Evolutionary conservation across 192 early-diverging fungal genomes (phyloP).

Genomic region (Chytriomyces sp.): DNA sequence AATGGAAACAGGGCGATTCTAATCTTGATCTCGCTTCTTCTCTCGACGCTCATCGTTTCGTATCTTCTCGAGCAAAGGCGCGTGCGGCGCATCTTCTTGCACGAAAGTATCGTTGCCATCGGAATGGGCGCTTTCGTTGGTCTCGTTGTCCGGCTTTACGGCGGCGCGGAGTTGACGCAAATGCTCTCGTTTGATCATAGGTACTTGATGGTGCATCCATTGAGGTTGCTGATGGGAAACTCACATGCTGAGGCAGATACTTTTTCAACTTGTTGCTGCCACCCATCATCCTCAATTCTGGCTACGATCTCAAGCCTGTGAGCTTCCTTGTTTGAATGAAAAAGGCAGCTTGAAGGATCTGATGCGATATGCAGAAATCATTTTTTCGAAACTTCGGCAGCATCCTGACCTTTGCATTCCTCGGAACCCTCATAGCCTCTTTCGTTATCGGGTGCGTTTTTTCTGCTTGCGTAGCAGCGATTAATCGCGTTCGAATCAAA

Average conservation of each 20-base stretch:
- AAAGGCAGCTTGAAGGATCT: neutral
- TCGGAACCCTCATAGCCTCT: conserved; percentile 90
- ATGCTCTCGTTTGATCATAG: conserved; percentile 19
- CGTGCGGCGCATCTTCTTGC: conserved; percentile 77
- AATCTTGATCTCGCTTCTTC: conserved; percentile 81
- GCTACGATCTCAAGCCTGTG: conserved; percentile 91
- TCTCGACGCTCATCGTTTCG: conserved; percentile 81
- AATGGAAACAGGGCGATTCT: conserved; percentile 64
- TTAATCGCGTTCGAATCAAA: too few relatives aligned
- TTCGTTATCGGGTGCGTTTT: conserved; percentile 70
- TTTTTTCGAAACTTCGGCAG: conserved; percentile 89
- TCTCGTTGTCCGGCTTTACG: conserved; percentile 34
- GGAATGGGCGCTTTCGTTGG: conserved; percentile 71
- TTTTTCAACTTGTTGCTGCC: conserved; percentile 97
- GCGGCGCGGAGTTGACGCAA: conserved; percentile 9
- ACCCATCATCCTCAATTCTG: conserved; percentile 96
- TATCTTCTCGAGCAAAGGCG: conserved; percentile 86
- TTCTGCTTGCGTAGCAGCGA: neutral
- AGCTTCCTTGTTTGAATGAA: neutral
- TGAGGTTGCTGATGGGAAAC: neutral
- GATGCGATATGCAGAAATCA: conserved; percentile 48
- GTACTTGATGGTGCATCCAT: neutral
- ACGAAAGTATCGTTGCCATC: conserved; percentile 94
- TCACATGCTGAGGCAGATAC: conserved; percentile 48
- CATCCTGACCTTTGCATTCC: conserved; percentile 90